Evolutionary conservation across 345 rosid species (phyloP).

Genomic region (Brassica nigra): DNA sequence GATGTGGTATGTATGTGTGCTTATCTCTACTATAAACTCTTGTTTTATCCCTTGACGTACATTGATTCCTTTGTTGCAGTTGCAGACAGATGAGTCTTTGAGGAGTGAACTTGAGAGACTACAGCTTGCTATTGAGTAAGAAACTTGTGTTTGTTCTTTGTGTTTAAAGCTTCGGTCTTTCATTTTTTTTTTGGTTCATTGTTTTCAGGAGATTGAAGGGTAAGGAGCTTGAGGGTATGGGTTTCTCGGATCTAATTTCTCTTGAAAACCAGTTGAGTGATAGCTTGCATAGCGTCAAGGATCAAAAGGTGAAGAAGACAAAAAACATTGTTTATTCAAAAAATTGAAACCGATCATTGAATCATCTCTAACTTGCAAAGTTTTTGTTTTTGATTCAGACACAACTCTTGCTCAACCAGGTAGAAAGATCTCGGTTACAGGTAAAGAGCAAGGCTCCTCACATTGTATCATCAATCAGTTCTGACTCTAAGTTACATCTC

Average conservation of each 20-base stretch:
- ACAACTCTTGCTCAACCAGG: constrained; percentile 30
- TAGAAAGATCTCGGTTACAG: constrained; percentile 38
- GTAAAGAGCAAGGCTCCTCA: constrained; percentile 10
- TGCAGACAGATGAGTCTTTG: constrained; percentile 16
- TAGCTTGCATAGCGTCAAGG: constrained; percentile 40
- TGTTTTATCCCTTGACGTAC: background rate
- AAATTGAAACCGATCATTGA: background rate
- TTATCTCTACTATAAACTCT: background rate
- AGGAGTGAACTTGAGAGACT: constrained; percentile 34
- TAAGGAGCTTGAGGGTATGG: constrained; percentile 39
- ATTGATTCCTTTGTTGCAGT: constrained; percentile 9
- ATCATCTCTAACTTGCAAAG: constrained; percentile 1
- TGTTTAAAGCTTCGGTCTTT: background rate
- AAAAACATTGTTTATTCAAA: background rate
- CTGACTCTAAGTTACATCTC: background rate
- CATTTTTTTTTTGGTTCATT: background rate
- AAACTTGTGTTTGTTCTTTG: background rate
- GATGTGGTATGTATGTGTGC: constrained; percentile 11
- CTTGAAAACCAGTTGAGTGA: constrained; percentile 41
- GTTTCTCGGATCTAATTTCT: constrained; percentile 35
- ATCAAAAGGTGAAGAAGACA: constrained; percentile 33
- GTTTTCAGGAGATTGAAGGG: constrained; percentile 37
- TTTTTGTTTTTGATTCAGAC: constrained; percentile 27
- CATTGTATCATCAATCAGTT: background rate
- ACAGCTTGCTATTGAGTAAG: constrained; percentile 40